Evolutionary conservation across 768 basidiomycete genomes (phyloP).

Genomic region (Hydnum rufescens): DNA sequence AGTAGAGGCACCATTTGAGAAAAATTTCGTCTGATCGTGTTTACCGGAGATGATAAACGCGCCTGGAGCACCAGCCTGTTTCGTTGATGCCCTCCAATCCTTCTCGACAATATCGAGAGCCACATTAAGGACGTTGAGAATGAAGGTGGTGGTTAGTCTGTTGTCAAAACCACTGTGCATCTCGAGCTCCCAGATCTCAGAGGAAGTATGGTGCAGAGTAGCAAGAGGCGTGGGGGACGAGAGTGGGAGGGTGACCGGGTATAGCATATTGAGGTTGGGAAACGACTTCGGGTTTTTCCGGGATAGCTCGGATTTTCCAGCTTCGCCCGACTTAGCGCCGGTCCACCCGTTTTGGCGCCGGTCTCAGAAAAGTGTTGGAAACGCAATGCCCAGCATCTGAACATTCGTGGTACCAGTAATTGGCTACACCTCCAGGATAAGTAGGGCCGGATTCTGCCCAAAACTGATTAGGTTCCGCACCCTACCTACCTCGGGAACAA

Average conservation of each 20-base stretch:
- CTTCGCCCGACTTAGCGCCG: too few species aligned
- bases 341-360: too few species aligned
- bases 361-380: too few species aligned
- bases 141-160: conserved; percentile 37
- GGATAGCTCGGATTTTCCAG: too few species aligned
- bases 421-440: too few species aligned
- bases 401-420: too few species aligned
- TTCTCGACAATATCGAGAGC: conserved; percentile 54
- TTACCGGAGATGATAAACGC: conserved; percentile 61
- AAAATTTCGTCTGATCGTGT: conserved; percentile 65
- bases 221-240: conserved; percentile 1
- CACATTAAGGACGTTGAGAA: conserved; percentile 41
- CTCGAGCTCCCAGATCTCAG: conserved; percentile 50
- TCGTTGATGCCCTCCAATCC: conserved; percentile 48
- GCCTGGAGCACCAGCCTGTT: conserved; percentile 29
- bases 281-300: too few species aligned
- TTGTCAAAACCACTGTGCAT: conserved; percentile 62
- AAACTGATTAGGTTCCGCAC: too few species aligned
- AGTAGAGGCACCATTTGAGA: conserved; percentile 46
- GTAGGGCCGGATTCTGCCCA: too few species aligned
- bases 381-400: too few species aligned
- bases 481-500: too few species aligned
- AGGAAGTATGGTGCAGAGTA: conserved; percentile 2
- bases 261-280: too few species aligned
- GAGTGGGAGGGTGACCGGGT: not conserved